Evolutionary conservation across 148 eudicot genomes (phyloP).

Genomic region (Vaccinium myrtillus): DNA sequence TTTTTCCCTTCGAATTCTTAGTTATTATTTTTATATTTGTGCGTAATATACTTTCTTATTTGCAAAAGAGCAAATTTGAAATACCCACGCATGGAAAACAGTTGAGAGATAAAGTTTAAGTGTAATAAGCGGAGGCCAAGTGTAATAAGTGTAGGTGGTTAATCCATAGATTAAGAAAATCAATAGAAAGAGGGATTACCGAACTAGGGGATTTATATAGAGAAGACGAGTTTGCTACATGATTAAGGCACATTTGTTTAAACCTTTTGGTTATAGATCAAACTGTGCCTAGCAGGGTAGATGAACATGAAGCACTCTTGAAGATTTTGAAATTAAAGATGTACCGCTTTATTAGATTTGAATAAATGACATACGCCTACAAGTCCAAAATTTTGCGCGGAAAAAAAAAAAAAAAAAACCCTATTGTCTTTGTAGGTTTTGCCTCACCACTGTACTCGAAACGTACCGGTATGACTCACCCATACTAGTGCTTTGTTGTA

Average conservation of each 20-base stretch:
- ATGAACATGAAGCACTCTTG: neutral
- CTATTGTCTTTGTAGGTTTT: neutral
- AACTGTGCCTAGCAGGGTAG: neutral
- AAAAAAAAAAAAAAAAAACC: too few species aligned
- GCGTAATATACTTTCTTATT: neutral
- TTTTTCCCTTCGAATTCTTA: neutral
- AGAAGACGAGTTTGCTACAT: neutral
- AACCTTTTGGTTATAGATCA: neutral
- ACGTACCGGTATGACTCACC: neutral
- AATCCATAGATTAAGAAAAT: too few species aligned
- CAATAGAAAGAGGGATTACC: neutral
- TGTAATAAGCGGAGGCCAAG: too few species aligned
- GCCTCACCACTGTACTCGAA: neutral
- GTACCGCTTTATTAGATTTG: neutral
- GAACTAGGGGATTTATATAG: neutral
- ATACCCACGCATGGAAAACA: neutral
- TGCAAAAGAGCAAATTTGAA: neutral
- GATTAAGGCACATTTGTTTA: neutral
- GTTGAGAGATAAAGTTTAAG: too few species aligned
- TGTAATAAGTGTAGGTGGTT: too few species aligned
- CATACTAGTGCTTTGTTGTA: neutral
- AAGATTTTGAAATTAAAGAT: neutral
- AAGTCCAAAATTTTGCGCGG: neutral
- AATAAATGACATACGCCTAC: neutral
- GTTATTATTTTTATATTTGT: neutral